Percentiles rank a stretch among this genome's conserved stretches.
phyloP scores from a whole-genome alignment of 148 eudicot species.

The Chenopodium suecicum region DNA sequence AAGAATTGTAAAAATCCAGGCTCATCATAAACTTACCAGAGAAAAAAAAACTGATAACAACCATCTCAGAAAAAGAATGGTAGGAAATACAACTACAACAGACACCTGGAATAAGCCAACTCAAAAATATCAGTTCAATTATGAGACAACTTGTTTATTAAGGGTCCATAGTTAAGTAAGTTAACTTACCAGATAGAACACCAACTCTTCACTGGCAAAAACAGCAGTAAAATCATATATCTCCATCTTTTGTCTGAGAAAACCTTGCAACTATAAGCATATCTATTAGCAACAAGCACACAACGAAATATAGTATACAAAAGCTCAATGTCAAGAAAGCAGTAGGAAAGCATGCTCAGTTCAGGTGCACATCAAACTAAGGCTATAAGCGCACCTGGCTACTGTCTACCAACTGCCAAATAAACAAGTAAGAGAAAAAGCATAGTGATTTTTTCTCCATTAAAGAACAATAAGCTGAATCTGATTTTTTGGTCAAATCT shows the following conservation, averaged over 20 bases:
- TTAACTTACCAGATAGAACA: conserved; percentile 61
- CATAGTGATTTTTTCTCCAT: too few relatives aligned
- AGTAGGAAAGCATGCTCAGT: background rate
- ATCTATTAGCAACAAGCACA: conserved; percentile 1
- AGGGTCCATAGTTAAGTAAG: background rate
- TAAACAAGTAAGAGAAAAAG: too few relatives aligned
- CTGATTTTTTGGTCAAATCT: background rate
- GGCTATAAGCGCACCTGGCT: background rate
- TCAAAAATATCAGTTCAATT: conserved; percentile 4
- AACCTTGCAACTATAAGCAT: conserved; percentile 67
- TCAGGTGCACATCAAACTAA: background rate
- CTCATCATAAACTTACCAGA: conserved; percentile 1
- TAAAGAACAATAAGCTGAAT: background rate
- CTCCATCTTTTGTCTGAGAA: conserved; percentile 51
- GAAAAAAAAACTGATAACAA: conserved; percentile 30
- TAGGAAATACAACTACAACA: conserved; percentile 49
- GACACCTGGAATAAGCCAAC: conserved; percentile 55
- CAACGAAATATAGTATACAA: background rate
- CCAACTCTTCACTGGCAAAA: conserved; percentile 66
- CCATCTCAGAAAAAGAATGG: conserved; percentile 55
- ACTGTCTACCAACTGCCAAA: background rate
- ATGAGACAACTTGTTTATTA: background rate
- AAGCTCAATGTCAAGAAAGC: conserved; percentile 7
- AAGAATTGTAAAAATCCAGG: background rate
- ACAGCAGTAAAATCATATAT: conserved; percentile 49